Conservation (phyloP, 768 basidiomycete genomes). For the Tylopilus vinaceipallidus region DNA sequence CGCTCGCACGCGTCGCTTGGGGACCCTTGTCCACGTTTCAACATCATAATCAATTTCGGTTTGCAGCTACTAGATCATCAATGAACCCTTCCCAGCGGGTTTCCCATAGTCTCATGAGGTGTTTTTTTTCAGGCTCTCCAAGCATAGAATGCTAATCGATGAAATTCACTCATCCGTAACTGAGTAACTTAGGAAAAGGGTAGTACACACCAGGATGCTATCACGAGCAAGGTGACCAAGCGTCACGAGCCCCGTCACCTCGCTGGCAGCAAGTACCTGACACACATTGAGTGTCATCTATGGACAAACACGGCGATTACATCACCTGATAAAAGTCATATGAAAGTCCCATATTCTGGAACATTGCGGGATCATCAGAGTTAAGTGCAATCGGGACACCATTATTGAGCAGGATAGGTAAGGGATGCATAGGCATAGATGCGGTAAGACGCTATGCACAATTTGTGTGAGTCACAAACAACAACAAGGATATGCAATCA, state of each 20-base stretch:
- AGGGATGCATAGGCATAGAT: conserved; percentile 78
- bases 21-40: too few relatives aligned
- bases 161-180: neutral
- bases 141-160: conserved; percentile 51
- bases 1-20: too few relatives aligned
- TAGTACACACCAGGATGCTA: conserved; percentile 51
- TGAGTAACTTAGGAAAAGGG: too few relatives aligned
- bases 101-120: conserved; percentile 45
- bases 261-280: conserved; percentile 66
- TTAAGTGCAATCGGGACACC: conserved; percentile 69
- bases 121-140: conserved; percentile 42
- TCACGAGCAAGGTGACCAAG: conserved; percentile 63
- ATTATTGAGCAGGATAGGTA: conserved; percentile 69
- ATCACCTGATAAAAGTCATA: conserved; percentile 76
- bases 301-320: neutral
- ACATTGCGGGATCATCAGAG: conserved; percentile 76
- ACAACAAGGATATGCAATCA: conserved; percentile 8
- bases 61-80: conserved; percentile 29
- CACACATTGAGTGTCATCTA: neutral
- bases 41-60: neutral
- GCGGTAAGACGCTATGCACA: conserved; percentile 60
- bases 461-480: neutral
- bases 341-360: conserved; percentile 75
- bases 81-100: conserved; percentile 48
- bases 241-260: conserved; percentile 61